Evolutionary conservation across 2,329 filamentous ascomycete species (phyloP).

Genomic region (Talaromyces sp.): DNA sequence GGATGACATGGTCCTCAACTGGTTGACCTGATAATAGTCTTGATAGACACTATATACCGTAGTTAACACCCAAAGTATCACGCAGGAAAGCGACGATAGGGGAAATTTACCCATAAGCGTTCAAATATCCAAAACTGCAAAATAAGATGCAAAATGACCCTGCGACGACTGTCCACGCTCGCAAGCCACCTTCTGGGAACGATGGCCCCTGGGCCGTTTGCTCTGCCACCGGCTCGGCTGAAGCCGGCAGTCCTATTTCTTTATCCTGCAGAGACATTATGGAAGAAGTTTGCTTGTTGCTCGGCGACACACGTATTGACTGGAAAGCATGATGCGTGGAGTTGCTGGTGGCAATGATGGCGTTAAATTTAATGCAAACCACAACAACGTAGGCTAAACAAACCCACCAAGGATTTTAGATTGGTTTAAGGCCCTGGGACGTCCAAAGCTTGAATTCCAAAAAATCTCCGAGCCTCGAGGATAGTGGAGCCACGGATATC

Average conservation of each 20-base stretch:
- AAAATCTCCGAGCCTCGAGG: too few species aligned
- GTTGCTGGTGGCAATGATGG: too few species aligned
- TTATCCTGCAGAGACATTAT: not conserved
- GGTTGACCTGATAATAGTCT: conserved; percentile 39
- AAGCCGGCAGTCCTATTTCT: not conserved
- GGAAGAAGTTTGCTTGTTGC: not conserved
- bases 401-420: too few species aligned
- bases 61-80: conserved; percentile 26
- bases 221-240: not conserved
- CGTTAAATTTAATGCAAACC: too few species aligned
- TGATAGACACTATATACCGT: conserved; percentile 38
- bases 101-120: conserved; percentile 37
- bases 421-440: too few species aligned
- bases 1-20: conserved; percentile 23
- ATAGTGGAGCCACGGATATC: too few species aligned
- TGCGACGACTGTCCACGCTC: conserved; percentile 23
- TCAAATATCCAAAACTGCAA: conserved; percentile 39
- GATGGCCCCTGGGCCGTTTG: not conserved
- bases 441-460: too few species aligned
- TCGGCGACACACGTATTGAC: not conserved
- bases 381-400: too few species aligned
- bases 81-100: not conserved
- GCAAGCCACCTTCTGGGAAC: conserved; percentile 19
- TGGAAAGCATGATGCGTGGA: not conserved
- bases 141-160: conserved; percentile 30